A percentile compares a stretch with the other conserved stretches of the same genome.
Evolutionary conservation across 179 eudicot genomes (phyloP).

Genomic region (Vitellaria paradoxa): DNA sequence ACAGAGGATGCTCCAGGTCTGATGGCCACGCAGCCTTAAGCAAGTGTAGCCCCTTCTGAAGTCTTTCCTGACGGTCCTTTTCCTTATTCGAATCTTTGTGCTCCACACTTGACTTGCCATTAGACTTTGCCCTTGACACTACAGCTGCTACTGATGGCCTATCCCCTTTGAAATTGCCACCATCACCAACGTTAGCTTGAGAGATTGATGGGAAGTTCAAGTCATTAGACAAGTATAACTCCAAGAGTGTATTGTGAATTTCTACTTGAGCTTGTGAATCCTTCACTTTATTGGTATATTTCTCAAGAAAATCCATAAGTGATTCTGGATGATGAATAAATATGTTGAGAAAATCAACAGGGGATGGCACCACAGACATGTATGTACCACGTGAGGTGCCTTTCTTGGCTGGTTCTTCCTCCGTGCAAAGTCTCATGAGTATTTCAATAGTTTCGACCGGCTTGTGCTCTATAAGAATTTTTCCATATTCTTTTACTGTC

Average conservation of each 20-base stretch:
- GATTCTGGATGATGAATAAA: slow-evolving; percentile 86
- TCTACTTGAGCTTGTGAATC: slow-evolving; percentile 96
- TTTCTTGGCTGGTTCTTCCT: slow-evolving; percentile 58
- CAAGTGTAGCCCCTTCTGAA: slow-evolving; percentile 71
- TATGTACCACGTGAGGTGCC: slow-evolving; percentile 38
- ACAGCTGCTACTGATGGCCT: slow-evolving; percentile 18
- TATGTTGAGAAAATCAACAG: slow-evolving; percentile 90
- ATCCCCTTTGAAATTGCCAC: slow-evolving; percentile 25
- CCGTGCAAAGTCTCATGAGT: slow-evolving; percentile 91
- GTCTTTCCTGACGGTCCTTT: slow-evolving; percentile 53
- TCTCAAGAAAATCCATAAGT: slow-evolving; percentile 88
- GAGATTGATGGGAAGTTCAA: slow-evolving; percentile 72
- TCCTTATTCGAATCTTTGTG: slow-evolving; percentile 34
- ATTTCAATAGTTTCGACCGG: slow-evolving; percentile 78
- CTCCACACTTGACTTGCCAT: slow-evolving; percentile 42
- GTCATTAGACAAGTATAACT: slow-evolving; percentile 79
- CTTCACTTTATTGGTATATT: slow-evolving; percentile 77
- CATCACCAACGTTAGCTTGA: slow-evolving; percentile 40
- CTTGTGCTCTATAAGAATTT: slow-evolving; percentile 89
- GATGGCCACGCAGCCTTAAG: slow-evolving; percentile 87
- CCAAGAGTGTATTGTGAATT: slow-evolving; percentile 88
- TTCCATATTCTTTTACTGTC: slow-evolving; percentile 90
- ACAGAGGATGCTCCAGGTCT: slow-evolving; percentile 74
- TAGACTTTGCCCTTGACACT: slow-evolving; percentile 33
- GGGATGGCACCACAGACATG: slow-evolving; percentile 82